These are phyloP conservation scores for Penicillium psychrosexuale DNA, from an alignment of 2,329 filamentous ascomycete genomes.

Conservation along the genomic window DNA sequence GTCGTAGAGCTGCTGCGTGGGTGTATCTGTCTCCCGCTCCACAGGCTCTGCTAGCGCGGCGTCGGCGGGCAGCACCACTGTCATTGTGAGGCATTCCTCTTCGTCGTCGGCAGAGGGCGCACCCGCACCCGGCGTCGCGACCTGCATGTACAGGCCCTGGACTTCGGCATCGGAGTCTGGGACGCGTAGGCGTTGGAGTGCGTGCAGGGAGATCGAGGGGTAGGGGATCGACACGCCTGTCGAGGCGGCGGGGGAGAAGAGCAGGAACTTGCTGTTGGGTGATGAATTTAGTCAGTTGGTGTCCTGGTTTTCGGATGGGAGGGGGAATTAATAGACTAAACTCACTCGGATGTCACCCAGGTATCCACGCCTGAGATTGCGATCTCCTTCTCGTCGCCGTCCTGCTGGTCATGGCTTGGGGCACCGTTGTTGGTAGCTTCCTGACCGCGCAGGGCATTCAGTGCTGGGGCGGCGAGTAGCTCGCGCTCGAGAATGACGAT, in stretches of 20 bases:
- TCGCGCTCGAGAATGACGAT: slow-evolving; percentile 44
- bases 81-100: slow-evolving; percentile 44
- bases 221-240: slow-evolving; percentile 48
- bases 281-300: not conserved
- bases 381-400: slow-evolving; percentile 31
- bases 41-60: slow-evolving; percentile 21
- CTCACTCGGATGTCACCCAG: slow-evolving; percentile 51
- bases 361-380: slow-evolving; percentile 42
- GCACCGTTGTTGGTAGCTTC: slow-evolving; percentile 16
- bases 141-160: slow-evolving; percentile 50
- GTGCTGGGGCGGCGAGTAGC: slow-evolving; percentile 32
- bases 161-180: slow-evolving; percentile 31
- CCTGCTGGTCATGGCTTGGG: slow-evolving; percentile 1
- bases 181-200: slow-evolving; percentile 45
- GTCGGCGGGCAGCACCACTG: slow-evolving; percentile 39
- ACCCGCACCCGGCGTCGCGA: slow-evolving; percentile 31
- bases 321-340: slow-evolving; percentile 9
- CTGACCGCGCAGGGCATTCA: slow-evolving; percentile 31
- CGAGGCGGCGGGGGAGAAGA: slow-evolving; percentile 37
- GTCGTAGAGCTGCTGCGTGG: slow-evolving; percentile 42
- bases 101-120: slow-evolving; percentile 36
- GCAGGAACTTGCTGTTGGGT: slow-evolving; percentile 40
- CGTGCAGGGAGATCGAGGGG: slow-evolving; percentile 49
- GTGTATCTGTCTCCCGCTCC: slow-evolving; percentile 31
- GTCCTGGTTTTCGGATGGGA: too few species aligned